Conservation (phyloP, 2,329 filamentous ascomycete species). For the Ophiocordyceps robertsii region DNA sequence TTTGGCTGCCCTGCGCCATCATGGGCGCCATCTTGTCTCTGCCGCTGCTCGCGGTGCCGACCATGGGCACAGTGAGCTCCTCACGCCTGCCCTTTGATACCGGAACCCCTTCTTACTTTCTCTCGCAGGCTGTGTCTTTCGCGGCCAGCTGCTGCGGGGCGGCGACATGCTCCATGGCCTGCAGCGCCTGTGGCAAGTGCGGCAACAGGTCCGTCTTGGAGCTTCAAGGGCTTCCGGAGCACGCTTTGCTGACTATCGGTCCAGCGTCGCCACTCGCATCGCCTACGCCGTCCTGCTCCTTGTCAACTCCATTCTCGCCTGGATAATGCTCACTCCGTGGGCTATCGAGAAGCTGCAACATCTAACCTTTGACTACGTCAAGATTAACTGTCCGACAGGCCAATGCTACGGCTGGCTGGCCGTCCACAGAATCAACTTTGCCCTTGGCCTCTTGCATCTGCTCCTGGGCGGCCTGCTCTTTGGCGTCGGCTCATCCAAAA, state of each 20-base stretch:
- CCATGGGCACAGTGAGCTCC: constrained; percentile 64
- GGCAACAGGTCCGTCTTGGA: constrained; percentile 62
- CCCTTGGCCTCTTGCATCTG: constrained; percentile 85
- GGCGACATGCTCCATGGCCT: constrained; percentile 90
- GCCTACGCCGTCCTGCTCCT: constrained; percentile 90
- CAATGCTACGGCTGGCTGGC: constrained; percentile 93
- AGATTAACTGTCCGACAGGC: constrained; percentile 81
- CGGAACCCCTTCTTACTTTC: background rate
- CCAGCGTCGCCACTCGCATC: constrained; percentile 88
- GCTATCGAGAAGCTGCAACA: constrained; percentile 91
- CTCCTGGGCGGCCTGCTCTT: constrained; percentile 74
- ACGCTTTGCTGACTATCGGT: background rate
- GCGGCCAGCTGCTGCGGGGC: constrained; percentile 90
- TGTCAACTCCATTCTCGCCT: constrained; percentile 90
- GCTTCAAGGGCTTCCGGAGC: background rate
- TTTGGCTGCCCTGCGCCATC: constrained; percentile 1
- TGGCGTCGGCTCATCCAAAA: constrained; percentile 75
- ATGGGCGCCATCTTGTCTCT: constrained; percentile 92
- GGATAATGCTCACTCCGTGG: constrained; percentile 99
- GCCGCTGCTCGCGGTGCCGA: constrained; percentile 78
- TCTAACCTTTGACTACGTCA: constrained; percentile 88
- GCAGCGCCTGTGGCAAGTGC: constrained; percentile 91
- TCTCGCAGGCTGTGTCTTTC: constrained; percentile 55
- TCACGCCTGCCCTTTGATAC: background rate
- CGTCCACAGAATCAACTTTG: constrained; percentile 95